phyloP scores from a whole-genome alignment of 176 grass and related monocot species.

The Melocanna baccifera region DNA sequence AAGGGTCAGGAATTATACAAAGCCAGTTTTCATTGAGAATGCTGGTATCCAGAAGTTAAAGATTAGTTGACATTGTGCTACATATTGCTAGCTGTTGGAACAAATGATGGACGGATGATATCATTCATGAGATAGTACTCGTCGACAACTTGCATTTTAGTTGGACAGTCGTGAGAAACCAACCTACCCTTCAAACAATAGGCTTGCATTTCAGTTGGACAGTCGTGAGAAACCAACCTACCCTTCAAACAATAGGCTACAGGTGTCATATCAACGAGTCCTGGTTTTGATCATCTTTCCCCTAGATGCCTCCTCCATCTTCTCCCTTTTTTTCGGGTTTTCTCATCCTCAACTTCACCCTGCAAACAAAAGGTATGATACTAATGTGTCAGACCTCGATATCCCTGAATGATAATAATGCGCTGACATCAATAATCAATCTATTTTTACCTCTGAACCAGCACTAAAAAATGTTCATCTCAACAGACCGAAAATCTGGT shows the following conservation, averaged over 20 bases:
- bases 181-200: constrained; percentile 35
- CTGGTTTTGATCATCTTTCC: constrained; percentile 83
- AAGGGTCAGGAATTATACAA: neutral
- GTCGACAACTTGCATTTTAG: constrained; percentile 14
- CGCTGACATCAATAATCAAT: neutral
- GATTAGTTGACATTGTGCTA: constrained; percentile 28
- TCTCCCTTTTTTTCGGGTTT: constrained; percentile 89
- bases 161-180: constrained; percentile 27
- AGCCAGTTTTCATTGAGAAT: neutral
- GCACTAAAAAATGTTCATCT: constrained; percentile 74
- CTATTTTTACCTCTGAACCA: constrained; percentile 67
- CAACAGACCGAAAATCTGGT: constrained; percentile 71
- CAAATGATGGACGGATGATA: constrained; percentile 11
- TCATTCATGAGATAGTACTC: neutral
- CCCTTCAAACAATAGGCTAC: constrained; percentile 20
- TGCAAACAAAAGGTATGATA: constrained; percentile 31
- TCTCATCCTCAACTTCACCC: constrained; percentile 86
- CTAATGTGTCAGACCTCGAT: neutral
- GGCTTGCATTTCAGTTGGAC: constrained; percentile 10
- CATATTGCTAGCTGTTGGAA: neutral
- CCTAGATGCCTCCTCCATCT: constrained; percentile 91
- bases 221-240: constrained; percentile 37
- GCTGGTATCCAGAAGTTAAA: neutral
- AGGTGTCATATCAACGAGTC: constrained; percentile 44
- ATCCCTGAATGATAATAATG: constrained; percentile 10